Conservation (phyloP, 805 yeast species). For the Suhomyces faveliae region DNA sequence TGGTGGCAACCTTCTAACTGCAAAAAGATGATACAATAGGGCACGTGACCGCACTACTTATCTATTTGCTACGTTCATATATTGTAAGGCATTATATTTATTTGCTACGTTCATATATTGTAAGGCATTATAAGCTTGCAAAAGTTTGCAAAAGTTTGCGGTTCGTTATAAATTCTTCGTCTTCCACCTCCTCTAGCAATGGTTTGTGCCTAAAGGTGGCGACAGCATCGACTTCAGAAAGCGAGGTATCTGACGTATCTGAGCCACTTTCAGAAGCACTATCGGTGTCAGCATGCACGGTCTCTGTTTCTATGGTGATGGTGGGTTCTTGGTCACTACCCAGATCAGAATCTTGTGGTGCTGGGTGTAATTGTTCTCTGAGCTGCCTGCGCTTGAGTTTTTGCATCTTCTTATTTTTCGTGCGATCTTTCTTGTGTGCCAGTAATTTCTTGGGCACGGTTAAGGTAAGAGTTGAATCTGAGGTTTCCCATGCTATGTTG, state of each 20-base stretch:
- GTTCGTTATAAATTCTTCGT: slow-evolving; percentile 27
- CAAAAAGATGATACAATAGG: not conserved
- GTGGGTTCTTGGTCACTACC: not conserved
- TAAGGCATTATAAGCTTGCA: not conserved
- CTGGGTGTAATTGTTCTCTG: not conserved
- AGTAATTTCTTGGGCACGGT: not conserved
- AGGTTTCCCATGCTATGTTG: not conserved
- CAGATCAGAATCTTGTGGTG: not conserved
- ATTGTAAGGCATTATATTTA: not conserved
- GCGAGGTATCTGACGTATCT: not conserved
- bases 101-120: too few relatives aligned
- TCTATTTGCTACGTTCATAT: not conserved
- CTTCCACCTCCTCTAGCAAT: slow-evolving; percentile 29
- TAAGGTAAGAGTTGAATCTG: not conserved
- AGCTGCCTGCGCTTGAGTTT: slow-evolving; percentile 7
- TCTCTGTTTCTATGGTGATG: not conserved
- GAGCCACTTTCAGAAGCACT: not conserved
- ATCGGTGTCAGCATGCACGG: slow-evolving; percentile 3
- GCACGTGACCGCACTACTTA: not conserved
- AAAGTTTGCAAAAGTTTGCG: not conserved
- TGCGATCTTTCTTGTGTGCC: slow-evolving; percentile 1
- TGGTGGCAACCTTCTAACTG: not conserved
- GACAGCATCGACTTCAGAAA: not conserved
- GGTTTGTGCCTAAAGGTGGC: slow-evolving; percentile 5
- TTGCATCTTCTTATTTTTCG: not conserved